Evolutionary conservation across 345 rosid genomes (phyloP), one percentile per base, ranked within the genome.

Genomic region (Euclidium syriacum): DNA sequence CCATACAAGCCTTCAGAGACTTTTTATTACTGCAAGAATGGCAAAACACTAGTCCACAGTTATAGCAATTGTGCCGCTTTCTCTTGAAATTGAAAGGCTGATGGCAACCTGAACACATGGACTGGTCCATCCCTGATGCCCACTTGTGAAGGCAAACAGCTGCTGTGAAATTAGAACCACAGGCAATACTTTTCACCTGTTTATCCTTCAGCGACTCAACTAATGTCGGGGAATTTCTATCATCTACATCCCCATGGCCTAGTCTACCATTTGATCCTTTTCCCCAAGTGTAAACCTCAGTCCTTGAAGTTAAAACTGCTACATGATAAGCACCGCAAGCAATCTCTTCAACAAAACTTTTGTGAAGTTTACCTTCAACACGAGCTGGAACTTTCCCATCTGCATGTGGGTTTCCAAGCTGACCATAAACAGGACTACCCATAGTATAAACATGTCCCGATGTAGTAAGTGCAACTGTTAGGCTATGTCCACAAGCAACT

Each of bases 351-450:
- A 90, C 95, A 68, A 83, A 90, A 80, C 80, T 79, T 75, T 81
- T 95, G 33, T 83, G 82, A 43, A 94, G 89, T 78, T 78, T 94
- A 60, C 97, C 99, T 71, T 90, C 97, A 22, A 94, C 97, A 39
- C 81, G 90, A 25, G 27, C 67, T 17, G 99, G 96, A 67, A 84
- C 77, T 81, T 84, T 94, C 62, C 95, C 99, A 80, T 90, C 97
- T 60, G 95, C 81, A 15, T 83, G 85, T 36, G 96, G 86, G 60
- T 82, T 90, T 65, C 99, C 99, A 22, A 87, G 81, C 76, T 94
- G 97, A 39, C 99, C 99, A 75, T 88, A 94, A 70, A 90, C 96
- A 66, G 90, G 83, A 75, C 97, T 90, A 33, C 99, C 99, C 95
- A 84, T 84, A 20, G 99, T 80, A 79, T 94, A 94, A 26, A 87